These are phyloP conservation scores for Excoecaria agallocha DNA, from an alignment of 345 rosid species.

Conservation along the genomic window DNA sequence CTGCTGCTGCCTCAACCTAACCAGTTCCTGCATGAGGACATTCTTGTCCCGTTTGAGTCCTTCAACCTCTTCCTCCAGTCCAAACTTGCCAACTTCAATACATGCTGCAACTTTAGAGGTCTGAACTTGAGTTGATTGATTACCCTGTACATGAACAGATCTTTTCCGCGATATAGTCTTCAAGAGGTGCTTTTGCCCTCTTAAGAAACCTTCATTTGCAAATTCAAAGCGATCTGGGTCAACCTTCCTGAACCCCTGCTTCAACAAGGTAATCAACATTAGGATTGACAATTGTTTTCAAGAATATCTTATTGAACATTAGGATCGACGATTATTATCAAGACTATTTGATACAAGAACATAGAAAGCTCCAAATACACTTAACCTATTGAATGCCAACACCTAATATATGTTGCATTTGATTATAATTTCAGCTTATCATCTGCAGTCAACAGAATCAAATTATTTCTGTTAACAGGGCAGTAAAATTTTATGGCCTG, in stretches of 20 bases:
- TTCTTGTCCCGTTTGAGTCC: conserved; percentile 93
- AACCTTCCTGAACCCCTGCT: conserved; percentile 94
- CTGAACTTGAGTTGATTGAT: conserved; percentile 63
- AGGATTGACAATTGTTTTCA: background rate
- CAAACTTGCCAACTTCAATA: conserved; percentile 96
- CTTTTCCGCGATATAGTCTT: conserved; percentile 72
- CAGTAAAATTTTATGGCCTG: background rate
- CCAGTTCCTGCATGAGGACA: conserved; percentile 95
- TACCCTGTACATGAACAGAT: conserved; percentile 57
- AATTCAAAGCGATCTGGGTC: conserved; percentile 95
- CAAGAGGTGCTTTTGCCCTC: conserved; percentile 82
- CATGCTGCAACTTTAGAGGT: conserved; percentile 66
- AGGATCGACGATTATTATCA: background rate
- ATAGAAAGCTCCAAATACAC: background rate
- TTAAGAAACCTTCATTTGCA: conserved; percentile 84
- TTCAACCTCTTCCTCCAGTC: conserved; percentile 93
- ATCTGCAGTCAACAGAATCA: background rate
- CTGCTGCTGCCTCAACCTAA: conserved; percentile 87
- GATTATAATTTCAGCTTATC: background rate
- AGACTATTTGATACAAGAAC: background rate
- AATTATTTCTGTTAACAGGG: background rate
- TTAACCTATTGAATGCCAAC: background rate
- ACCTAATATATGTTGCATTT: background rate
- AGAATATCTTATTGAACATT: background rate
- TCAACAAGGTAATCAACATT: background rate